Evolutionary conservation across 768 basidiomycete species (phyloP), one percentile per base, ranked within the genome.

Genomic region (Solioccasus polychromus): DNA sequence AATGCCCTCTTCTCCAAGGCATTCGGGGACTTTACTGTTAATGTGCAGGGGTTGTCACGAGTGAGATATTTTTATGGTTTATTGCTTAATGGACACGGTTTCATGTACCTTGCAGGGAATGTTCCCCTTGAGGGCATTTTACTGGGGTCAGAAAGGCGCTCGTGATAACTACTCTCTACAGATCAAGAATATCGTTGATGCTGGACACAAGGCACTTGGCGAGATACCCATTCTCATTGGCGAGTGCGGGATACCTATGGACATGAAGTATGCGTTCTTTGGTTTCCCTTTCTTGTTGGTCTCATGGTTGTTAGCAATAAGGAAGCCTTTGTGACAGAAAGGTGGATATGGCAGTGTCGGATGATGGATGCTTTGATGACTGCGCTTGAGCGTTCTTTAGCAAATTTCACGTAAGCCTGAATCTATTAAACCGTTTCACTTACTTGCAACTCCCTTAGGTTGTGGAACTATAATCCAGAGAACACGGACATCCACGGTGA

Each of bases 311-410:
- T 22, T 10, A 93, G 92, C 62, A 69, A 79, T 30, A 78, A 78
- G 41, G 77, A 80, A 52, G 89, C 90, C 0, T 87, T 95, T 60
- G 54, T 66, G 39, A 77, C 79, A 0, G 84, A 85, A 29, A 74
- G 89, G 60, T 97, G 85, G 66, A 73, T 59, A 6, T 91, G 83
- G 86, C 96, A 98, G 55, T 66, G 78, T 23, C 75, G 83, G 24
- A 95, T 95, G 92, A 91, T 98, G 86, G 96, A 98, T 57, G 89
- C 91, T 0, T 74, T 98, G 74, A 76, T 95, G 39, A 84, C 83
- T 3, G 96, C 71, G 0, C 69, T 96, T 3, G 95, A 98, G 54
- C 72, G 73, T 4, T 76, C 82, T 4, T 72, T 90, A 28, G 72
- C 92, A 28, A 85, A 85, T 8, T 96, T 92, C 72, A 92, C 89